Evolutionary conservation across 805 yeast species (phyloP).

Genomic region (Cyberlindnera sargentensis): DNA sequence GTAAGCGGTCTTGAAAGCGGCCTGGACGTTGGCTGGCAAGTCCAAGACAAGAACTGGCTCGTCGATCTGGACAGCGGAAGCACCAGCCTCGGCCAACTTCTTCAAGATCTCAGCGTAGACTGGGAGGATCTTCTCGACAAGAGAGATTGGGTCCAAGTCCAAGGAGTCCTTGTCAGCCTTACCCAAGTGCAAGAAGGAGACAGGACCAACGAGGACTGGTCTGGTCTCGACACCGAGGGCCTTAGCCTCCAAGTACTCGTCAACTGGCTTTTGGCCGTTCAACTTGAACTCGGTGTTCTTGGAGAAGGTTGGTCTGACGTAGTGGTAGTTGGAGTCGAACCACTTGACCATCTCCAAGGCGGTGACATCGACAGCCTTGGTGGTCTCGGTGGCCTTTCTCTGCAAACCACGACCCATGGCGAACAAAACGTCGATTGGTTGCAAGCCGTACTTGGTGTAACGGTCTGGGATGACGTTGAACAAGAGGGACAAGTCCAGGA

Average conservation of each 20-base stretch:
- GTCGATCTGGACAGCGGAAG: constrained; percentile 89
- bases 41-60: constrained; percentile 96
- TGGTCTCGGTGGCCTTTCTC: constrained; percentile 83
- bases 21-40: constrained; percentile 75
- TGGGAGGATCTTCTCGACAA: constrained; percentile 85
- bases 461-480: constrained; percentile 97
- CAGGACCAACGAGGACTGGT: constrained; percentile 96
- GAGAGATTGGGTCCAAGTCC: constrained; percentile 87
- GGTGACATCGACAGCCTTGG: constrained; percentile 93
- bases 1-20: constrained; percentile 85
- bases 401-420: constrained; percentile 99
- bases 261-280: constrained; percentile 94
- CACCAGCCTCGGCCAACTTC: constrained; percentile 92
- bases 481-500: constrained; percentile 82
- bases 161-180: constrained; percentile 97
- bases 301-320: constrained; percentile 98
- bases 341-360: constrained; percentile 99
- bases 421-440: constrained; percentile 85
- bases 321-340: constrained; percentile 99
- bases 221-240: constrained; percentile 93
- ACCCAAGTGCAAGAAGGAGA: constrained; percentile 90
- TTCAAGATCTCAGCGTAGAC: constrained; percentile 84
- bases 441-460: constrained; percentile 85
- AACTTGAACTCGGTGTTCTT: constrained; percentile 93
- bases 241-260: constrained; percentile 97